Conservation (phyloP, 2,329 filamentous ascomycete species). For the Teratosphaeria nubilosa region DNA sequence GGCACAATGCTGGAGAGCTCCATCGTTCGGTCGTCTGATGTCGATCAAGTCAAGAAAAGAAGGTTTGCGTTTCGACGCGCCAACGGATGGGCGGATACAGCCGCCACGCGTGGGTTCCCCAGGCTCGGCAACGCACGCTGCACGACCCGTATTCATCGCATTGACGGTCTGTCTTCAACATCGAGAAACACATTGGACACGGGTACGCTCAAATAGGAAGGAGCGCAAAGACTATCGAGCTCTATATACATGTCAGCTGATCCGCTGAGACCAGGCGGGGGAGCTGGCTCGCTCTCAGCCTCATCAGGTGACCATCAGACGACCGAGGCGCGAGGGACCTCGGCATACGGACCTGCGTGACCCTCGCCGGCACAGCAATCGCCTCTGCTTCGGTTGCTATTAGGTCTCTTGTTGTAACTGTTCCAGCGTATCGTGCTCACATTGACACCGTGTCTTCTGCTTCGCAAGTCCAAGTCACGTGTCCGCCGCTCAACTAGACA, state of each 20-base stretch:
- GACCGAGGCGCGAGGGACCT: background rate
- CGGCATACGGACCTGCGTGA: background rate
- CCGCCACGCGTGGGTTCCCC: background rate
- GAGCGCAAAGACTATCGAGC: background rate
- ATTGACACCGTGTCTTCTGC: background rate
- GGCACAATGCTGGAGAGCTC: no score
- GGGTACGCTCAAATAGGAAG: background rate
- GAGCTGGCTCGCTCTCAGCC: background rate
- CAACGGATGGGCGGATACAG: background rate
- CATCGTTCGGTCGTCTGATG: no score
- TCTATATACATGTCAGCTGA: no score
- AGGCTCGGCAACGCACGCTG: background rate
- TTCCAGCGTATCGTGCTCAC: no score
- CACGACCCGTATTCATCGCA: background rate
- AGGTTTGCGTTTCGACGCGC: background rate
- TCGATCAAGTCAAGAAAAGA: background rate
- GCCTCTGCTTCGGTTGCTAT: background rate
- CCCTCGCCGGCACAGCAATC: background rate
- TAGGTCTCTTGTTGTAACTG: no score
- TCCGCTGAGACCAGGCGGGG: background rate
- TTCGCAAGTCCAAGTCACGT: background rate
- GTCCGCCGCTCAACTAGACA: background rate
- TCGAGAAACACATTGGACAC: background rate
- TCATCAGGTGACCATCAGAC: background rate
- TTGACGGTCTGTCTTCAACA: background rate